Conservation (phyloP, 2,329 filamentous ascomycete species). For the Harringtonia aguacate region DNA sequence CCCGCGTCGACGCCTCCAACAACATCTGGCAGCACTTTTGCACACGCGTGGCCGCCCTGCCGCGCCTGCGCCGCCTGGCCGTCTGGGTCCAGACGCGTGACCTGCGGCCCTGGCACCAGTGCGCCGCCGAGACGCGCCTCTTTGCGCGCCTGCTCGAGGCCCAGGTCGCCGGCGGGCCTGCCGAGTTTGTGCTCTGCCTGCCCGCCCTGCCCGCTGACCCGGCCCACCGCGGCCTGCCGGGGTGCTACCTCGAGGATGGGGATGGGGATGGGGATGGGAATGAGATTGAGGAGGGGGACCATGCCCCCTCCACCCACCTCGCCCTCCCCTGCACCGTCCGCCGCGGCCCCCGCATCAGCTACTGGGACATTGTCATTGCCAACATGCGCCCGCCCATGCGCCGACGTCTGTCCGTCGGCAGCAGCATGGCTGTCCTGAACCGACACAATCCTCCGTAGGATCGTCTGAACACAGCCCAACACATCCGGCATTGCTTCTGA, state of each 20-base stretch:
- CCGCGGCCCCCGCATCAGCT: conserved; percentile 1
- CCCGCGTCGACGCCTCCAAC: background rate
- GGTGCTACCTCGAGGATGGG: conserved; percentile 1
- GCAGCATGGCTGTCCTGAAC: background rate
- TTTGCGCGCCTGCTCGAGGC: conserved; percentile 13
- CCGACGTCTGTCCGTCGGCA: background rate
- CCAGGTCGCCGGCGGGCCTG: background rate
- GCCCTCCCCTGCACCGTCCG: conserved; percentile 1
- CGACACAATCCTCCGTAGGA: background rate
- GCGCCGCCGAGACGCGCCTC: conserved; percentile 18
- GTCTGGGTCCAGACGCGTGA: conserved; percentile 19
- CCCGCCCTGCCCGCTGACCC: background rate
- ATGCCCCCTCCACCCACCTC: background rate
- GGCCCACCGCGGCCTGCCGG: background rate
- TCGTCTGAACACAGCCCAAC: background rate
- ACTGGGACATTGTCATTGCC: background rate
- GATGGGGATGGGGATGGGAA: too few relatives aligned
- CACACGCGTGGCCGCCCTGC: conserved; percentile 9
- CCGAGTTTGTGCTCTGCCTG: conserved; percentile 1
- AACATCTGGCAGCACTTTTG: conserved; percentile 19
- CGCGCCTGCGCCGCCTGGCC: conserved; percentile 14
- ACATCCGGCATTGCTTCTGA: background rate
- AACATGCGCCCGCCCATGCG: background rate
- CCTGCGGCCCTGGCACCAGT: conserved; percentile 18
- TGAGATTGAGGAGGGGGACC: too few relatives aligned